phyloP scores from a whole-genome alignment of 345 rosid genomes.

The Nasturtium officinale region DNA sequence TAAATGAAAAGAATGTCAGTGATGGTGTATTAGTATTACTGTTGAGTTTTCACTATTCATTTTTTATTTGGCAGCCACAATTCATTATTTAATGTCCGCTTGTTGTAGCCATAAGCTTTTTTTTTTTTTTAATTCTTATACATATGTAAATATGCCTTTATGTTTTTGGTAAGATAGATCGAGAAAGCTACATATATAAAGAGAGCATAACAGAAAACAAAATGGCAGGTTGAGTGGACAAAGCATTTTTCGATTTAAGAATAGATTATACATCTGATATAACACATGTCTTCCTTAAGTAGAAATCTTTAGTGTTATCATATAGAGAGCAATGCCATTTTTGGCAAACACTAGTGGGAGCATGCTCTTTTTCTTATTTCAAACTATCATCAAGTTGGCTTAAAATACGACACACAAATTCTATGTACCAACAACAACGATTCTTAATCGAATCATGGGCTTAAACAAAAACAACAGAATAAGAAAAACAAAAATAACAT shows the following conservation, averaged over 20 bases:
- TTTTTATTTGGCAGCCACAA: background rate
- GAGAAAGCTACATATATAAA: background rate
- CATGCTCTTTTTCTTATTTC: conserved; percentile 22
- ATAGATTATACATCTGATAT: conserved; percentile 1
- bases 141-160: conserved; percentile 12
- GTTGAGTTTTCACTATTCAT: conserved; percentile 21
- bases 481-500: background rate
- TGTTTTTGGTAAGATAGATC: background rate
- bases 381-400: conserved; percentile 26
- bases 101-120: too few species aligned
- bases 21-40: conserved; percentile 25
- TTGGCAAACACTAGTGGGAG: conserved; percentile 30
- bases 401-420: conserved; percentile 14
- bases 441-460: conserved; percentile 9
- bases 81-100: too few species aligned
- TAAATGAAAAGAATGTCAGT: conserved; percentile 27
- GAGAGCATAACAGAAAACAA: conserved; percentile 3
- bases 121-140: too few species aligned
- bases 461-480: background rate
- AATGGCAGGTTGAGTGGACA: conserved; percentile 37
- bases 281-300: conserved; percentile 19
- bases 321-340: conserved; percentile 19
- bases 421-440: background rate
- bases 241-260: conserved; percentile 17
- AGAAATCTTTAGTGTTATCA: conserved; percentile 31